Conservation (phyloP, 2,329 filamentous ascomycete genomes). For the Pestalotiopsis sp. region DNA sequence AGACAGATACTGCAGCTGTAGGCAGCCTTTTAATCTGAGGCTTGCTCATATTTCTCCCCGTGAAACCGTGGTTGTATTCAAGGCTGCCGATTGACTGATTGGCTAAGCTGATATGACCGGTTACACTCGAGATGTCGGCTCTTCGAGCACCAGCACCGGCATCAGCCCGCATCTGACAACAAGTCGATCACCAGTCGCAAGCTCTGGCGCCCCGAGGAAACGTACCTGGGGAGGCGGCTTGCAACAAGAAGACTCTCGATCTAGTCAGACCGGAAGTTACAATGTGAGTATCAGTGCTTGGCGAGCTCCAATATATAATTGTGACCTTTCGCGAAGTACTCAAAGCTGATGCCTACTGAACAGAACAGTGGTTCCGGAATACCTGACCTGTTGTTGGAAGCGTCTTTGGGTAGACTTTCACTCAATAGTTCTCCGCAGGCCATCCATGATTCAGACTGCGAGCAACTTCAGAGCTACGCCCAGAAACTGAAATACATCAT, state of each 20-base stretch:
- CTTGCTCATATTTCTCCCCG: background rate
- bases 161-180: background rate
- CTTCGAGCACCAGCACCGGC: conserved; percentile 13
- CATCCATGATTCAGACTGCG: conserved; percentile 27
- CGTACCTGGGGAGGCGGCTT: conserved; percentile 9
- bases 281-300: background rate
- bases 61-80: background rate
- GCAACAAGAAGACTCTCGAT: background rate
- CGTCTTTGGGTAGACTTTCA: background rate
- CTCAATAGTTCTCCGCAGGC: background rate
- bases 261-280: background rate
- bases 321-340: no score
- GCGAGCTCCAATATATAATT: no score
- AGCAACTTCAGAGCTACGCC: conserved; percentile 30
- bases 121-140: background rate
- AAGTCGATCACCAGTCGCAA: background rate
- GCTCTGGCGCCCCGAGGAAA: conserved; percentile 5
- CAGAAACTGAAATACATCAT: conserved; percentile 21
- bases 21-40: background rate
- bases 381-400: background rate
- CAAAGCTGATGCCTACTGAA: background rate
- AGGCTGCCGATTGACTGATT: background rate
- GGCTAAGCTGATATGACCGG: background rate
- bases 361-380: background rate
- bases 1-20: background rate